These are phyloP conservation scores for Lichtheimia ornata DNA, from an alignment of 371 early-diverging fungal species.

Conservation along the genomic window DNA sequence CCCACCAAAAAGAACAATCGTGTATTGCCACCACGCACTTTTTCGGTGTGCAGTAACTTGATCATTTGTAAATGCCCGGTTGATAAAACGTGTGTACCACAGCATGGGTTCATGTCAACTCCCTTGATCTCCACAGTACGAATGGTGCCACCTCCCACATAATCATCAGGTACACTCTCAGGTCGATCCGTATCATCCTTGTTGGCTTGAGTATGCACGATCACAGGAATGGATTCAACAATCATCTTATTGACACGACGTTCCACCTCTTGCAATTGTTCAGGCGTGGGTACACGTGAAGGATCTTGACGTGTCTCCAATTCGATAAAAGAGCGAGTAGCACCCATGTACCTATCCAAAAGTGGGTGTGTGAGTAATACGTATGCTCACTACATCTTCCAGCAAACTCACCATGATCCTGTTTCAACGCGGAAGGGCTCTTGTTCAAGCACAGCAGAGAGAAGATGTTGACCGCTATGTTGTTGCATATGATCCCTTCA, in stretches of 20 bases:
- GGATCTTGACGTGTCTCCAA: conserved; percentile 38
- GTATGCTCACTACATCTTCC: background rate
- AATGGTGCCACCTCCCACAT: conserved; percentile 62
- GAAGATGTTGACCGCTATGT: conserved; percentile 78
- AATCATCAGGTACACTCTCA: conserved; percentile 62
- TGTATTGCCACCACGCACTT: conserved; percentile 68
- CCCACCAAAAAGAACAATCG: conserved; percentile 72
- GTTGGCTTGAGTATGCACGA: conserved; percentile 40
- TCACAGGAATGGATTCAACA: conserved; percentile 48
- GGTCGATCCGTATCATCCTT: conserved; percentile 34
- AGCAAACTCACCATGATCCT: conserved; percentile 58
- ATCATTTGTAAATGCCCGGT: conserved; percentile 66
- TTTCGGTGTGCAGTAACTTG: conserved; percentile 68
- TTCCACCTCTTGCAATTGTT: conserved; percentile 54
- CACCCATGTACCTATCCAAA: conserved; percentile 56
- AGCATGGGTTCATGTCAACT: conserved; percentile 77
- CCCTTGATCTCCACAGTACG: conserved; percentile 60
- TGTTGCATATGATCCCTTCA: conserved; percentile 75
- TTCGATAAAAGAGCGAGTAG: conserved; percentile 61
- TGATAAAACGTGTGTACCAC: conserved; percentile 73
- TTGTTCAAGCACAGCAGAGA: conserved; percentile 71
- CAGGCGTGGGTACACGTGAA: conserved; percentile 35
- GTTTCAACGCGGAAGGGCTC: conserved; percentile 60
- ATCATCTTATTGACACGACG: conserved; percentile 60
- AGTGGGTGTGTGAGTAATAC: background rate